These are phyloP conservation scores for Xylaria digitata DNA, from an alignment of 2,329 filamentous ascomycete species.

Conservation along the genomic window DNA sequence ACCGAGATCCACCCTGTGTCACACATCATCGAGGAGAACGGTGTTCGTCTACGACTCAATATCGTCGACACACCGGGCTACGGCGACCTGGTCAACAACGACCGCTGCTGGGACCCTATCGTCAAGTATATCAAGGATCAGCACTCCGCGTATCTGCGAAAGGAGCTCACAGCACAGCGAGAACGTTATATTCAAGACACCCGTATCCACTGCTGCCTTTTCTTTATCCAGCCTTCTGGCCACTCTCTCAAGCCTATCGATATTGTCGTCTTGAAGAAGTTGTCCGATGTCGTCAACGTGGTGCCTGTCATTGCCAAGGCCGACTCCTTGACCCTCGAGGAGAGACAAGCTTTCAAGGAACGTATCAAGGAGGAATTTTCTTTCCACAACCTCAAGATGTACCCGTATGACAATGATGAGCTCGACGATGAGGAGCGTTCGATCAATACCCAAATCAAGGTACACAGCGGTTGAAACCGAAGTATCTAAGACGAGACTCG, in stretches of 20 bases:
- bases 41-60: slow-evolving; percentile 95
- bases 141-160: slow-evolving; percentile 98
- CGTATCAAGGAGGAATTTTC: slow-evolving; percentile 99
- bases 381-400: slow-evolving; percentile 99
- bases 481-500: neutral
- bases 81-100: slow-evolving; percentile 99
- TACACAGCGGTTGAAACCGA: slow-evolving; percentile 54
- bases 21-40: slow-evolving; percentile 99
- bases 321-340: slow-evolving; percentile 94
- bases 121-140: slow-evolving; percentile 99
- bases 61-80: slow-evolving; percentile 99
- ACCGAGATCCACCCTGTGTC: slow-evolving; percentile 98
- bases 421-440: slow-evolving; percentile 96
- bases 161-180: slow-evolving; percentile 98
- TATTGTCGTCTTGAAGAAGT: slow-evolving; percentile 99
- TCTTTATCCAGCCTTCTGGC: slow-evolving; percentile 99
- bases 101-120: slow-evolving; percentile 99
- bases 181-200: slow-evolving; percentile 99
- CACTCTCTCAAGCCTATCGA: slow-evolving; percentile 99
- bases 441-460: slow-evolving; percentile 96
- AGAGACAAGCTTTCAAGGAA: slow-evolving; percentile 97
- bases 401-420: slow-evolving; percentile 99
- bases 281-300: slow-evolving; percentile 98
- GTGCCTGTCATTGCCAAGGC: slow-evolving; percentile 99
- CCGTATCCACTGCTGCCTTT: slow-evolving; percentile 98